Conservation (phyloP, 306 rosid genomes). For the Dryas octopetala region DNA sequence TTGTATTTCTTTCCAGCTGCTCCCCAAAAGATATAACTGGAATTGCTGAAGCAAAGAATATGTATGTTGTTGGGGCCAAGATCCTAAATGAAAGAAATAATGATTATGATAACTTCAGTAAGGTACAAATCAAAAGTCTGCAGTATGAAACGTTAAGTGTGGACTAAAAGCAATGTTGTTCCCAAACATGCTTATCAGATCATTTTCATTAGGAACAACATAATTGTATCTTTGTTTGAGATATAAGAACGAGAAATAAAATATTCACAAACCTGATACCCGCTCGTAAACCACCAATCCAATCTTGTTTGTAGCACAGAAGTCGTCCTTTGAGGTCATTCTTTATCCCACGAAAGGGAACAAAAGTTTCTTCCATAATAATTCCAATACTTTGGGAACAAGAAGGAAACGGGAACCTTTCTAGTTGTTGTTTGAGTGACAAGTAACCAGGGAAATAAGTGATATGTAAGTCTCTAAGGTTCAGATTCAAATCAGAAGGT, state of each 20-base stretch:
- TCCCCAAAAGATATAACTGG: conserved; percentile 97
- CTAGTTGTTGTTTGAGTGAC: conserved; percentile 28
- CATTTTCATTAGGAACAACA: conserved; percentile 18
- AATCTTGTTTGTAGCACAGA: conserved; percentile 86
- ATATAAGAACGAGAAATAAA: neutral
- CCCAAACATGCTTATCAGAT: conserved; percentile 13
- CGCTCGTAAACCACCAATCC: conserved; percentile 75
- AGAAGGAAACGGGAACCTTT: conserved; percentile 26
- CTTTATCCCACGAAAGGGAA: conserved; percentile 91
- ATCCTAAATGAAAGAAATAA: conserved; percentile 52
- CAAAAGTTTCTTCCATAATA: conserved; percentile 92
- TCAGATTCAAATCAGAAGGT: conserved; percentile 28
- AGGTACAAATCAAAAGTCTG: neutral
- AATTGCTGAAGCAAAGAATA: conserved; percentile 97
- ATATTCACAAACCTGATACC: conserved; percentile 73
- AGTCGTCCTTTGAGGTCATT: conserved; percentile 82
- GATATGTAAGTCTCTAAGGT: conserved; percentile 33
- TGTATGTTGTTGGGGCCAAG: conserved; percentile 94
- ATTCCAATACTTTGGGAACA: conserved; percentile 27
- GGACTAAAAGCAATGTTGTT: conserved; percentile 5
- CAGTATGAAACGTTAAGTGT: neutral
- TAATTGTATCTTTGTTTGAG: neutral
- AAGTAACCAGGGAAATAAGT: conserved; percentile 17
- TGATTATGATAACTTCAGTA: conserved; percentile 15
- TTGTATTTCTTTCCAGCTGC: conserved; percentile 84